Evolutionary conservation across 108 stramenopile genomes (phyloP).

Genomic region (Skeletonema costatum): DNA sequence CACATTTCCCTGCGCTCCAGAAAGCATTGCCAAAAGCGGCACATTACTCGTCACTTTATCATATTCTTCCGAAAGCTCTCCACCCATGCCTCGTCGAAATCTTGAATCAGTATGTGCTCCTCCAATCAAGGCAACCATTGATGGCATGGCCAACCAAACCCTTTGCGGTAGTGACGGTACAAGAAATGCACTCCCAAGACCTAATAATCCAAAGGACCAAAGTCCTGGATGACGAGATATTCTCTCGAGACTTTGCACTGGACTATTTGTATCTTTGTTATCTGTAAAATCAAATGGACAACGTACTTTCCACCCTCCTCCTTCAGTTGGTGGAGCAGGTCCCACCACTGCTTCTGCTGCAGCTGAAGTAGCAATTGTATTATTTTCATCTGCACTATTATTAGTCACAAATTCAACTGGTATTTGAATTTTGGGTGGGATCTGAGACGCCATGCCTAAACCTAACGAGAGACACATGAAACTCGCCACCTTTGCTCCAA

Average conservation of each 20-base stretch:
- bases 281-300: constrained; percentile 93
- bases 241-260: constrained; percentile 70
- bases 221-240: constrained; percentile 87
- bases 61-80: constrained; percentile 53
- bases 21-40: constrained; percentile 80
- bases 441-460: constrained; percentile 71
- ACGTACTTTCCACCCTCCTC: constrained; percentile 70
- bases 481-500: constrained; percentile 38
- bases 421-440: constrained; percentile 81
- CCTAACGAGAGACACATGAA: constrained; percentile 64
- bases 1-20: constrained; percentile 66
- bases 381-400: background rate
- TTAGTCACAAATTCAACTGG: constrained; percentile 58
- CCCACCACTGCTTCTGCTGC: background rate
- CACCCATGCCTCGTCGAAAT: constrained; percentile 82
- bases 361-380: constrained; percentile 3
- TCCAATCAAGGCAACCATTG: constrained; percentile 78
- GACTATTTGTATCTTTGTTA: constrained; percentile 13
- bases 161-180: constrained; percentile 60
- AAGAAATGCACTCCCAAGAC: constrained; percentile 66
- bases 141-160: constrained; percentile 75
- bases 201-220: constrained; percentile 81
- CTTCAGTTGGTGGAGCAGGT: background rate
- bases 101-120: constrained; percentile 86
- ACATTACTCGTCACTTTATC: constrained; percentile 80